phyloP scores from a whole-genome alignment of 305 asterid species.

The Solanum hybrid region DNA sequence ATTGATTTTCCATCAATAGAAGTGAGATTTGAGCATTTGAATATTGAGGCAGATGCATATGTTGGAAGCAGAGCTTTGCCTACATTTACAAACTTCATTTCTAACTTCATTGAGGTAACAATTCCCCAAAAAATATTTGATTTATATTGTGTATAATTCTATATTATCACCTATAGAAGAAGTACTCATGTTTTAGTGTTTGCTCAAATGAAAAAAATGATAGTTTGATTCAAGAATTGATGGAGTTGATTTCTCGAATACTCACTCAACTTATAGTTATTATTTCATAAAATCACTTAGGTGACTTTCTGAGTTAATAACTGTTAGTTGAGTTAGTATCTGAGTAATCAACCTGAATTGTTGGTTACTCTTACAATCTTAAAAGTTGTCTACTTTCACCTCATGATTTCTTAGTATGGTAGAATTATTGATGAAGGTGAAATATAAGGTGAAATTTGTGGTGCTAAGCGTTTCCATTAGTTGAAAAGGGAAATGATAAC shows the following conservation, averaged over 20 bases:
- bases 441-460: not conserved
- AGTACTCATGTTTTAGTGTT: not conserved
- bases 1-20: constrained; percentile 16
- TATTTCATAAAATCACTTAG: not conserved
- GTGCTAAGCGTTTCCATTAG: not conserved
- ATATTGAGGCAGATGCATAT: constrained; percentile 14
- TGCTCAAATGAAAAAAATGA: no score
- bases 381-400: not conserved
- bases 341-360: not conserved
- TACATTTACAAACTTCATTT: not conserved
- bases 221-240: not conserved
- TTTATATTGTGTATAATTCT: not conserved
- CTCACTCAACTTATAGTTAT: not conserved
- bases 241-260: not conserved
- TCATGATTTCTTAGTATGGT: not conserved
- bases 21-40: constrained; percentile 19
- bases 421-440: not conserved
- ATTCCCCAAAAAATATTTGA: not conserved
- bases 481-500: not conserved
- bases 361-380: fast-evolving
- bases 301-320: not conserved
- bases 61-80: constrained; percentile 16
- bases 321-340: not conserved
- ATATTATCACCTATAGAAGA: not conserved
- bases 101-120: constrained; percentile 3